These are phyloP conservation scores for Penicillium canariense DNA, from an alignment of 495 filamentous ascomycete genomes.

Conservation along the genomic window DNA sequence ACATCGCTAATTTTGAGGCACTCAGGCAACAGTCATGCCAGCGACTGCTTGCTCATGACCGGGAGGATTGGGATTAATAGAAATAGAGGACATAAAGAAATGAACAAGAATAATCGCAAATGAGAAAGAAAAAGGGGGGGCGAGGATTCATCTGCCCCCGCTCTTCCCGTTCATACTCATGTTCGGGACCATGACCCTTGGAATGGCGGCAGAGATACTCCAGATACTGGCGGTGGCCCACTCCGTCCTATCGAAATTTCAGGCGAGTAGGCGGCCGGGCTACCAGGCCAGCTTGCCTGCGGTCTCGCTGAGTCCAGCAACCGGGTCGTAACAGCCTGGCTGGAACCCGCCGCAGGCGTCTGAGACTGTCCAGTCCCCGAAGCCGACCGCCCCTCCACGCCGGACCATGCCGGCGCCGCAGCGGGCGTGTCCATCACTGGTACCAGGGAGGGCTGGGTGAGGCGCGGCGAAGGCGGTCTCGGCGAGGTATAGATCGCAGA, in stretches of 20 bases:
- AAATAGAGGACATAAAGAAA: conserved; percentile 7
- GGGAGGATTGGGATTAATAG: background rate
- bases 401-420: conserved; percentile 4
- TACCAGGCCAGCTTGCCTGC: conserved; percentile 22
- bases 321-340: conserved; percentile 1
- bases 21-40: conserved; percentile 14
- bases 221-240: conserved; percentile 16
- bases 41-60: conserved; percentile 16
- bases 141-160: background rate
- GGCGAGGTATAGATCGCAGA: conserved; percentile 38
- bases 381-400: background rate
- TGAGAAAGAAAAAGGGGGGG: conserved; percentile 6
- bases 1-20: background rate
- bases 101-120: conserved; percentile 2
- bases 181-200: conserved; percentile 24
- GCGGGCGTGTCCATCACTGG: conserved; percentile 8
- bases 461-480: conserved; percentile 43
- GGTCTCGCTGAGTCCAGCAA: conserved; percentile 14
- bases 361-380: background rate
- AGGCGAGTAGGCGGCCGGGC: conserved; percentile 20
- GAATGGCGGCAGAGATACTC: conserved; percentile 21
- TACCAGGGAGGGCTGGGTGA: conserved; percentile 4
- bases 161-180: conserved; percentile 1
- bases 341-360: background rate
- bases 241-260: conserved; percentile 5